Percentiles rank a stretch among this genome's conserved stretches.
Conservation (phyloP, 2,329 filamentous ascomycete species). For the Arachnopeziza araneosa region DNA sequence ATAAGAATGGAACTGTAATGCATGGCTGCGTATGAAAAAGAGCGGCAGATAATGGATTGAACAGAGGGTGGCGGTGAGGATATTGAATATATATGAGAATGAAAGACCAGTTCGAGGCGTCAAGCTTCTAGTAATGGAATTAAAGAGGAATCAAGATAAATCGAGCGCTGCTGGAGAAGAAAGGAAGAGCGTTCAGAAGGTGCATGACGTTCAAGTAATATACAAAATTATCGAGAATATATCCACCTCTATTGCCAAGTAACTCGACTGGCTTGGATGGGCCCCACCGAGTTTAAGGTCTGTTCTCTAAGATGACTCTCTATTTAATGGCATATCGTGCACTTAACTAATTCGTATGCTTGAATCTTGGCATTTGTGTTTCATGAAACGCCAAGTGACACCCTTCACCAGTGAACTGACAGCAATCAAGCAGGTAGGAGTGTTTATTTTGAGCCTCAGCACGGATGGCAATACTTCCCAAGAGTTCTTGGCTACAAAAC, state of each 20-base stretch:
- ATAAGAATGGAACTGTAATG: slow-evolving; percentile 28
- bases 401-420: slow-evolving; percentile 11
- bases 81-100: slow-evolving; percentile 18
- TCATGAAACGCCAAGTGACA: slow-evolving; percentile 26
- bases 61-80: slow-evolving; percentile 7
- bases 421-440: slow-evolving; percentile 2
- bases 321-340: not conserved
- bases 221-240: slow-evolving; percentile 16
- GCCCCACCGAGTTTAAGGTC: slow-evolving; percentile 11
- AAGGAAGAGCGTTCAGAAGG: slow-evolving; percentile 5
- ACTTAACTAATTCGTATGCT: not conserved
- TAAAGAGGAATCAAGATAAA: slow-evolving; percentile 13
- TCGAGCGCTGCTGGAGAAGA: slow-evolving; percentile 24
- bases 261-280: slow-evolving; percentile 9
- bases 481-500: slow-evolving; percentile 20
- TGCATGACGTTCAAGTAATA: slow-evolving; percentile 18
- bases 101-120: slow-evolving; percentile 19
- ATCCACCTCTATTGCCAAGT: slow-evolving; percentile 7
- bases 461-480: slow-evolving; percentile 9
- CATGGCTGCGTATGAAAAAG: slow-evolving; percentile 13
- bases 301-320: slow-evolving; percentile 1
- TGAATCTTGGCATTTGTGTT: slow-evolving; percentile 15
- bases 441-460: slow-evolving; percentile 16
- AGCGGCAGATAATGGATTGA: not conserved
- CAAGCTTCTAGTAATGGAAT: slow-evolving; percentile 23